These are phyloP conservation scores for Pseudopyrenochaeta lycopersici DNA, from an alignment of 2,329 filamentous ascomycete genomes.

Conservation along the genomic window DNA sequence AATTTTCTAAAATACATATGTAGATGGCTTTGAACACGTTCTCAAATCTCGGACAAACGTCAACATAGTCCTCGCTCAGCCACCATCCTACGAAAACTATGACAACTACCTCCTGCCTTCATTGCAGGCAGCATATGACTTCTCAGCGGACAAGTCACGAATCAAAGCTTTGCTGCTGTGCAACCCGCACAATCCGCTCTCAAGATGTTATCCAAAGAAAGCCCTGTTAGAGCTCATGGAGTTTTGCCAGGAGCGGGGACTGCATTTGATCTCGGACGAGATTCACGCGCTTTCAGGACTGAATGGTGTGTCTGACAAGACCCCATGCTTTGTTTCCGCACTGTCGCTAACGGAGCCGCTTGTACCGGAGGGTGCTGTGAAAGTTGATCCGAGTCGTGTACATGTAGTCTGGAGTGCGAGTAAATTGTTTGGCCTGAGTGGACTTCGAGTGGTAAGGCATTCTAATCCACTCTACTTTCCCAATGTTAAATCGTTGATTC, in stretches of 20 bases:
- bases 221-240: conserved; percentile 41
- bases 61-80: conserved; percentile 34
- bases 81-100: conserved; percentile 40
- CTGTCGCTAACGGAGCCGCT: conserved; percentile 39
- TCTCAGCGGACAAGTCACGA: conserved; percentile 31
- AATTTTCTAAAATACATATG: not conserved
- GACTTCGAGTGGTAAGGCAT: conserved; percentile 35
- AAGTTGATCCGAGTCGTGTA: conserved; percentile 41
- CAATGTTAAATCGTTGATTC: not conserved
- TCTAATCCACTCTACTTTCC: not conserved
- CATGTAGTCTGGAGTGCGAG: conserved; percentile 44
- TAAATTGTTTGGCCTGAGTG: conserved; percentile 41
- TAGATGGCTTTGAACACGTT: conserved; percentile 33
- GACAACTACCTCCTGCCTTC: conserved; percentile 44
- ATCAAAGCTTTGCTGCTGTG: conserved; percentile 43
- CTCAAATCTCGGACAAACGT: conserved; percentile 33
- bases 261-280: conserved; percentile 43
- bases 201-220: conserved; percentile 35
- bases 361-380: conserved; percentile 37
- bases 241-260: conserved; percentile 40
- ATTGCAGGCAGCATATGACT: conserved; percentile 42
- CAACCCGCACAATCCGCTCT: conserved; percentile 40
- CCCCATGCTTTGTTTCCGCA: conserved; percentile 32
- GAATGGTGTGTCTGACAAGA: conserved; percentile 7
- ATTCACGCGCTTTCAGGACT: conserved; percentile 30